phyloP scores from a whole-genome alignment of 352 stramenopile genomes.

The Phytophthora agathidicida region DNA sequence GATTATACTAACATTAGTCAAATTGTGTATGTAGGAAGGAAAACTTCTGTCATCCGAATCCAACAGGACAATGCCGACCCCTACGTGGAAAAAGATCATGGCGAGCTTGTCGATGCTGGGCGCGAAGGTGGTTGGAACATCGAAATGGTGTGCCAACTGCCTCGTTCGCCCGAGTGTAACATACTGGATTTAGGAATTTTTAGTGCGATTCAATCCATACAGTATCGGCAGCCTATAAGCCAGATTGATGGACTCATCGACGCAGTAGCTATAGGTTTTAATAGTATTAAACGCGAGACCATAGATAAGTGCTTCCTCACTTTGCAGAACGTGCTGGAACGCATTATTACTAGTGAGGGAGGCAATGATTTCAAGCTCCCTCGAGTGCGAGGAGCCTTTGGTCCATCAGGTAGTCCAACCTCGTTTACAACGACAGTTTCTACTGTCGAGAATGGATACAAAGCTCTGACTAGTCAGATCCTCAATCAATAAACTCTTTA shows the following conservation, averaged over 20 bases:
- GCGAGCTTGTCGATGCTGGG: conserved; percentile 1
- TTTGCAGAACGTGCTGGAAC: conserved; percentile 6
- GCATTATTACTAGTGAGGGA: background rate
- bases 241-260: background rate
- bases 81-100: background rate
- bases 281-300: background rate
- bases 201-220: conserved; percentile 1
- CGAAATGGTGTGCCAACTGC: conserved; percentile 12
- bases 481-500: conserved; percentile 4
- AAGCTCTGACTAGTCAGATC: background rate
- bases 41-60: conserved; percentile 1
- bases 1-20: conserved; percentile 1
- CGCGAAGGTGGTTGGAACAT: conserved; percentile 9
- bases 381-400: background rate
- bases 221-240: conserved; percentile 4
- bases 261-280: conserved; percentile 1
- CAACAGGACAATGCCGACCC: conserved; percentile 9
- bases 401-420: background rate
- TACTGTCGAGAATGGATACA: background rate
- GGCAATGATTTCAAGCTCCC: conserved; percentile 7
- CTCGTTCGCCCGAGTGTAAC: background rate
- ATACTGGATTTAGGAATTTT: conserved; percentile 8
- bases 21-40: conserved; percentile 2
- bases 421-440: background rate
- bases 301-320: conserved; percentile 4